Evolutionary conservation across 345 rosid genomes (phyloP).

Genomic region (Syzygium aromaticum): DNA sequence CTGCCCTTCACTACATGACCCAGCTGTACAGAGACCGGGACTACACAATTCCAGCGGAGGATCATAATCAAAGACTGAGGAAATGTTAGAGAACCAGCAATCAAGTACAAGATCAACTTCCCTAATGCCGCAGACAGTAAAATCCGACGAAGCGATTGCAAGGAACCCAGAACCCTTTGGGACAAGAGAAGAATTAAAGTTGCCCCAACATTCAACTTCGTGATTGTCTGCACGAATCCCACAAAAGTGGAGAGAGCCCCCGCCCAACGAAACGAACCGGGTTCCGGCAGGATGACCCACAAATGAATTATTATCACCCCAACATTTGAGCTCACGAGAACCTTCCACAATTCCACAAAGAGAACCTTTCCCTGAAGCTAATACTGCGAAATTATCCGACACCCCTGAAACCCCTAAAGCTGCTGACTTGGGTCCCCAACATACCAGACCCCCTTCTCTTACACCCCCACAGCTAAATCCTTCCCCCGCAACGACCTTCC

Average conservation of each 20-base stretch:
- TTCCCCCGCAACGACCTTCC: slow-evolving; percentile 62
- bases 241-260: slow-evolving; percentile 74
- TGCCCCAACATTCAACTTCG: slow-evolving; percentile 87
- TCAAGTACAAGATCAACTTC: slow-evolving; percentile 84
- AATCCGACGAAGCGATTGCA: slow-evolving; percentile 88
- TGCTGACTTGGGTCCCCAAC: slow-evolving; percentile 73
- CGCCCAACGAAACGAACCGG: slow-evolving; percentile 46
- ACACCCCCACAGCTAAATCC: slow-evolving; percentile 83
- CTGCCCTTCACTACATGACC: slow-evolving; percentile 42
- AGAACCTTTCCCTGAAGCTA: slow-evolving; percentile 49
- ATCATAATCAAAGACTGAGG: slow-evolving; percentile 34
- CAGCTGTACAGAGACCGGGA: slow-evolving; percentile 66
- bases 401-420: slow-evolving; percentile 33
- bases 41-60: slow-evolving; percentile 88
- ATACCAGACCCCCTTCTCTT: slow-evolving; percentile 59
- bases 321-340: slow-evolving; percentile 47
- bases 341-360: slow-evolving; percentile 51
- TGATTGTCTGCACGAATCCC: slow-evolving; percentile 80
- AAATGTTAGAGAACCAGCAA: slow-evolving; percentile 63
- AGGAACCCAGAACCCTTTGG: slow-evolving; percentile 71
- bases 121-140: slow-evolving; percentile 62
- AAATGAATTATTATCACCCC: slow-evolving; percentile 50
- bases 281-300: slow-evolving; percentile 16
- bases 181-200: slow-evolving; percentile 42
- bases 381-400: slow-evolving; percentile 24